Evolutionary conservation across 306 rosid species (phyloP).

Genomic region (Alnus rubra): DNA sequence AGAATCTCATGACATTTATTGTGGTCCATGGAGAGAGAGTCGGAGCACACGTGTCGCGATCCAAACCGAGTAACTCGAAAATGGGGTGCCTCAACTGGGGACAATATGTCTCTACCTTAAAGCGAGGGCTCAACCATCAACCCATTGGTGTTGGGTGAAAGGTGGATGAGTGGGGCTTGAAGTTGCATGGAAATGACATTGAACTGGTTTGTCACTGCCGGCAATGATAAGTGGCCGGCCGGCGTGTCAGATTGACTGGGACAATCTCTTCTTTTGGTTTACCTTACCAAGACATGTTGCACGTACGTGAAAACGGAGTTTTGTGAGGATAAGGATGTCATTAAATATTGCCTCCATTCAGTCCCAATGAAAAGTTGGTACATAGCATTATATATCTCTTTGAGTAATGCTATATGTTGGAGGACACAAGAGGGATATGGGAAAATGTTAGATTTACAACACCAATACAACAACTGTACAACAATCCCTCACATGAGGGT

Average conservation of each 20-base stretch:
- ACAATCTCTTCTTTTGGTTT: slow-evolving; percentile 25
- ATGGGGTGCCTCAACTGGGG: slow-evolving; percentile 25
- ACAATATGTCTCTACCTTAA: slow-evolving; percentile 21
- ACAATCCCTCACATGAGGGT: too few relatives aligned
- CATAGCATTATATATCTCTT: too few relatives aligned
- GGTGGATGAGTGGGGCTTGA: slow-evolving; percentile 12
- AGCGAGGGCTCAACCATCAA: slow-evolving; percentile 22
- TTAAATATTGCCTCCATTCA: too few relatives aligned
- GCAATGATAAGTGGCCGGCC: slow-evolving; percentile 39
- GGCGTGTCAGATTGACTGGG: slow-evolving; percentile 41
- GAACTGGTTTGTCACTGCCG: slow-evolving; percentile 31
- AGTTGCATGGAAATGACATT: background rate
- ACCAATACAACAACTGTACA: too few relatives aligned
- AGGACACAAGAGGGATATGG: too few relatives aligned
- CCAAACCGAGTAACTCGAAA: slow-evolving; percentile 6
- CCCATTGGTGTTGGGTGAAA: background rate
- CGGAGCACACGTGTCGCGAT: slow-evolving; percentile 29
- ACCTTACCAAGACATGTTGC: slow-evolving; percentile 37
- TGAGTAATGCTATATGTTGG: too few relatives aligned
- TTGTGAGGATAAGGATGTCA: too few relatives aligned
- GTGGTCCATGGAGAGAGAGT: slow-evolving; percentile 19
- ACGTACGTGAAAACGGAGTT: slow-evolving; percentile 48
- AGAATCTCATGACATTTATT: background rate
- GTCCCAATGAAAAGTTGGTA: too few relatives aligned
- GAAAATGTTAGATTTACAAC: too few relatives aligned